Evolutionary conservation across 1,139 yeast genomes (phyloP).

Genomic region (Pichia sp.): DNA sequence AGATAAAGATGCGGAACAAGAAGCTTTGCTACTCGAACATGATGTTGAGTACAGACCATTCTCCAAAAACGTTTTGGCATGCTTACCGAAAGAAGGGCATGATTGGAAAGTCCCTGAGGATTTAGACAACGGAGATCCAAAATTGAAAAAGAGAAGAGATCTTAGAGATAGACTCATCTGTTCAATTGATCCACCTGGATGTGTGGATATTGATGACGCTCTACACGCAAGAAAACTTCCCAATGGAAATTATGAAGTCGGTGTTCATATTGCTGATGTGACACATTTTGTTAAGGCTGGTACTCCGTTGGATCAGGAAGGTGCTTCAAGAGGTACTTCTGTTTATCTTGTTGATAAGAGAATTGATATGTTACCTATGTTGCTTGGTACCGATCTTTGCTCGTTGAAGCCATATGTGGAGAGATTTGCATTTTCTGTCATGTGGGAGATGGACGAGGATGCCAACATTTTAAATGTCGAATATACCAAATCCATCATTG

Average conservation of each 20-base stretch:
- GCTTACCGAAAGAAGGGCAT: slow-evolving; percentile 90
- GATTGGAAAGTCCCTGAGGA: slow-evolving; percentile 82
- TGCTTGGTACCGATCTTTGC: slow-evolving; percentile 92
- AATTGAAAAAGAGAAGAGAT: slow-evolving; percentile 65
- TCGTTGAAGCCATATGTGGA: slow-evolving; percentile 94
- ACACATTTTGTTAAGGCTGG: slow-evolving; percentile 94
- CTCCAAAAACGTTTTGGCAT: slow-evolving; percentile 83
- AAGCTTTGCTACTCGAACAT: slow-evolving; percentile 86
- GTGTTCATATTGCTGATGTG: slow-evolving; percentile 99
- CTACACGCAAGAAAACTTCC: slow-evolving; percentile 79
- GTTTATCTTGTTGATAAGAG: slow-evolving; percentile 98
- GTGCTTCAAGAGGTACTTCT: slow-evolving; percentile 95
- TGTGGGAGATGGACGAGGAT: slow-evolving; percentile 88
- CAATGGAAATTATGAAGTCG: slow-evolving; percentile 93
- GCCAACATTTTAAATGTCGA: slow-evolving; percentile 81
- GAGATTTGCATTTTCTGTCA: slow-evolving; percentile 89
- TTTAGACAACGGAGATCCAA: slow-evolving; percentile 50
- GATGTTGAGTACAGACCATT: slow-evolving; percentile 97
- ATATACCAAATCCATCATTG: slow-evolving; percentile 82
- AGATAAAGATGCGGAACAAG: slow-evolving; percentile 93
- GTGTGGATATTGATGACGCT: slow-evolving; percentile 99
- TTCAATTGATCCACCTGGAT: slow-evolving; percentile 95
- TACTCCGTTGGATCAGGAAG: slow-evolving; percentile 90
- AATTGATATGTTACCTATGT: slow-evolving; percentile 97
- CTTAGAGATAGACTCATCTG: slow-evolving; percentile 85